phyloP scores from a whole-genome alignment of 768 basidiomycete genomes.

The Chlorophyllum brunneum region DNA sequence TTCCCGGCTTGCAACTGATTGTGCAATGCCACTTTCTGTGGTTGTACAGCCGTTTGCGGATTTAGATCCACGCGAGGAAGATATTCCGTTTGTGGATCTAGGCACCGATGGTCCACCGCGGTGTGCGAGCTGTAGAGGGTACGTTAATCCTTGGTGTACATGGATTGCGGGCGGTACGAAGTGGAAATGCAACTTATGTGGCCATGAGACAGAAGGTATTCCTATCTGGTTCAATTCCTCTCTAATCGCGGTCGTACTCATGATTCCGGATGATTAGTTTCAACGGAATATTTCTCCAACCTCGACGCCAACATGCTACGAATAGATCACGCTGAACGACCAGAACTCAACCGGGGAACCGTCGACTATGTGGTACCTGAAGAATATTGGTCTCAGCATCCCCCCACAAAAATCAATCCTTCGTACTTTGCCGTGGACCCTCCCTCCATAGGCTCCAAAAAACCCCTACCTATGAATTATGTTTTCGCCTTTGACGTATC shows the following conservation, averaged over 20 bases:
- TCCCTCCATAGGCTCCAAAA: conserved; percentile 39
- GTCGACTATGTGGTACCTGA: conserved; percentile 83
- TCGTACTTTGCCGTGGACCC: conserved; percentile 53
- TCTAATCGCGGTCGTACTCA: conserved; percentile 1
- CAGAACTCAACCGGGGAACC: conserved; percentile 87
- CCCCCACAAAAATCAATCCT: conserved; percentile 47
- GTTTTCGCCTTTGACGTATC: conserved; percentile 91
- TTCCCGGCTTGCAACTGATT: conserved; percentile 73
- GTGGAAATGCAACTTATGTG: conserved; percentile 94
- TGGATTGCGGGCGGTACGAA: conserved; percentile 80
- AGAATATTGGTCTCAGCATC: conserved; percentile 83
- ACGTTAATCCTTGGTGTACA: conserved; percentile 91
- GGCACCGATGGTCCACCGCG: conserved; percentile 74
- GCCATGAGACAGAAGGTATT: conserved; percentile 80
- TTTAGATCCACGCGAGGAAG: conserved; percentile 72
- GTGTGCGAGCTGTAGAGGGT: conserved; percentile 81
- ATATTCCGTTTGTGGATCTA: conserved; percentile 73
- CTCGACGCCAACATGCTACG: conserved; percentile 75
- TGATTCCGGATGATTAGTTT: conserved; percentile 52
- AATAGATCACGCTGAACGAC: conserved; percentile 75
- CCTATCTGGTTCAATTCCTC: conserved; percentile 12
- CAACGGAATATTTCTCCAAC: conserved; percentile 78
- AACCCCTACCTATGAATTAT: conserved; percentile 65
- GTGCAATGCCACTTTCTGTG: conserved; percentile 80
- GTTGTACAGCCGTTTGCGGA: conserved; percentile 90